These are phyloP conservation scores for Fusarium albidum DNA, from an alignment of 2,329 filamentous ascomycete genomes.

Conservation along the genomic window DNA sequence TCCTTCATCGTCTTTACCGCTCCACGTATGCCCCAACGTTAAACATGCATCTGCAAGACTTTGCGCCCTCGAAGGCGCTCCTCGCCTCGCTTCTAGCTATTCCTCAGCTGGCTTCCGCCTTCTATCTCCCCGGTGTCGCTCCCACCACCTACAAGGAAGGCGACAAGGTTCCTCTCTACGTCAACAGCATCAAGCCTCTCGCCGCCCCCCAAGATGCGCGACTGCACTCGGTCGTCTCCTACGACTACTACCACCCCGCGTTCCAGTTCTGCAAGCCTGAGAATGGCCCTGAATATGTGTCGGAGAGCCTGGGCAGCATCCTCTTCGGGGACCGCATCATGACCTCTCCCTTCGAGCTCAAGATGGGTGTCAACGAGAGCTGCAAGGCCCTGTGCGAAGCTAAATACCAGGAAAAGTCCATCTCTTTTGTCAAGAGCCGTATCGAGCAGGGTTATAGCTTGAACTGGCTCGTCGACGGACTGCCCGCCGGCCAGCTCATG, in stretches of 20 bases:
- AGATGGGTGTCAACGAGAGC: conserved; percentile 85
- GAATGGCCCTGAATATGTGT: conserved; percentile 78
- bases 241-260: conserved; percentile 90
- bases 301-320: conserved; percentile 89
- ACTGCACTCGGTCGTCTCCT: conserved; percentile 91
- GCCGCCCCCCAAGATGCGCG: conserved; percentile 79
- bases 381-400: conserved; percentile 82
- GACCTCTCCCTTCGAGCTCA: conserved; percentile 91
- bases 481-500: conserved; percentile 88
- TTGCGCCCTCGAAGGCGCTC: conserved; percentile 57
- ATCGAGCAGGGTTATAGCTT: conserved; percentile 89
- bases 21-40: conserved; percentile 41
- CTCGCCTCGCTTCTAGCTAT: conserved; percentile 58
- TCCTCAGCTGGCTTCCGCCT: conserved; percentile 71
- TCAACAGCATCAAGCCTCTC: conserved; percentile 91
- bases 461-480: conserved; percentile 94
- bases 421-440: conserved; percentile 81
- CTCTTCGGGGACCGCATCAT: conserved; percentile 97
- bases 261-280: conserved; percentile 90
- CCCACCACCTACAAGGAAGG: conserved; percentile 88
- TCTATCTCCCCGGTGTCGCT: conserved; percentile 96
- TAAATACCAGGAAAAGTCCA: conserved; percentile 69
- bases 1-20: conserved; percentile 7
- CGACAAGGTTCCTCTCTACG: conserved; percentile 84
- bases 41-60: conserved; percentile 56